Evolutionary conservation across 495 filamentous ascomycete species (phyloP).

Genomic region (Penicillium longicatenatum): DNA sequence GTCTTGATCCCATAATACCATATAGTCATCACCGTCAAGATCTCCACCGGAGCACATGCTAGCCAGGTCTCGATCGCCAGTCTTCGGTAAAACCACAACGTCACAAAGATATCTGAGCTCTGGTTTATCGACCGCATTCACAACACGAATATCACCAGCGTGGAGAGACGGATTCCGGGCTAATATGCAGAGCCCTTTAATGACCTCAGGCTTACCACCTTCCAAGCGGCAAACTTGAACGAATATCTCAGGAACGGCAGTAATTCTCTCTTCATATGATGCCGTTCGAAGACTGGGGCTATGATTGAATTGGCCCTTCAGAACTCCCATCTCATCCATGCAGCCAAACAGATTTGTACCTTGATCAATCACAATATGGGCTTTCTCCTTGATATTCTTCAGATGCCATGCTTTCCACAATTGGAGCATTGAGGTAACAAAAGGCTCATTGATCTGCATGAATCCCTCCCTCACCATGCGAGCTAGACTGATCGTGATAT

Average conservation of each 20-base stretch:
- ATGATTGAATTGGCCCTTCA: conserved; percentile 66
- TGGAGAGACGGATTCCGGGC: conserved; percentile 95
- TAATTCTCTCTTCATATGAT: conserved; percentile 38
- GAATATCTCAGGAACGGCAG: conserved; percentile 81
- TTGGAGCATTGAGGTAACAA: conserved; percentile 70
- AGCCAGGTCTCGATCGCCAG: conserved; percentile 79
- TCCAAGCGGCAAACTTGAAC: conserved; percentile 66
- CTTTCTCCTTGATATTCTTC: conserved; percentile 89
- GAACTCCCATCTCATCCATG: conserved; percentile 76
- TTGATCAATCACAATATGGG: conserved; percentile 75
- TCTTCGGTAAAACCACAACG: conserved; percentile 84
- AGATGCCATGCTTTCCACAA: conserved; percentile 83
- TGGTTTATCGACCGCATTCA: conserved; percentile 77
- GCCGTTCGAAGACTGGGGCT: conserved; percentile 21
- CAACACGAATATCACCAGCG: conserved; percentile 88
- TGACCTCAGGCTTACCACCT: conserved; percentile 57
- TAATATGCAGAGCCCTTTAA: conserved; percentile 78
- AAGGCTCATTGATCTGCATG: conserved; percentile 74
- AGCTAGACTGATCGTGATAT: conserved; percentile 72
- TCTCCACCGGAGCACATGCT: conserved; percentile 97
- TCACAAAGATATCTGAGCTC: conserved; percentile 73
- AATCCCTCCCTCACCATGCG: conserved; percentile 80
- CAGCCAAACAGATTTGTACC: conserved; percentile 90
- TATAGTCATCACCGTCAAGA: conserved; percentile 93
- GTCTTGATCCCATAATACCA: conserved; percentile 87